phyloP scores from a whole-genome alignment of 345 rosid genomes.

The Cardamine chenopodiifolia region DNA sequence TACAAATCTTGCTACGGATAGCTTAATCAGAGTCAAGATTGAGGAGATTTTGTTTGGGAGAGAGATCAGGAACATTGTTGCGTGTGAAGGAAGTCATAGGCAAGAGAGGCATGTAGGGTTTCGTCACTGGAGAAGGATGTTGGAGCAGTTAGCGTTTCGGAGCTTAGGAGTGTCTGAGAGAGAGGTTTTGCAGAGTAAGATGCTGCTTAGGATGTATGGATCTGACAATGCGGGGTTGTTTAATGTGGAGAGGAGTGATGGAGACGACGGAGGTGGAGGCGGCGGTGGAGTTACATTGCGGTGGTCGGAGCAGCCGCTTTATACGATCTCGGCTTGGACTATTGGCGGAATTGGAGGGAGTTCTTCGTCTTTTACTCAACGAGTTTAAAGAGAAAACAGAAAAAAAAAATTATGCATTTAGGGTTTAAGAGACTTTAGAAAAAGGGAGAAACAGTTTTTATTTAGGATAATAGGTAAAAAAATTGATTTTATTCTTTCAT shows the following conservation, averaged over 20 bases:
- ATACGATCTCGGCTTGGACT: slow-evolving; percentile 84
- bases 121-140: slow-evolving; percentile 64
- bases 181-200: slow-evolving; percentile 78
- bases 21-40: slow-evolving; percentile 65
- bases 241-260: slow-evolving; percentile 52
- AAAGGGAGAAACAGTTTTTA: not conserved
- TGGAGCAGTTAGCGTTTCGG: slow-evolving; percentile 85
- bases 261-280: slow-evolving; percentile 30
- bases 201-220: slow-evolving; percentile 87
- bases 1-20: slow-evolving; percentile 61
- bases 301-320: slow-evolving; percentile 86
- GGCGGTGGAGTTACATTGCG: slow-evolving; percentile 61
- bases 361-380: slow-evolving; percentile 59
- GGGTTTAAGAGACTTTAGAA: slow-evolving; percentile 17
- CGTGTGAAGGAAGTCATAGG: slow-evolving; percentile 92
- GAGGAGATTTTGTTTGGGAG: slow-evolving; percentile 86
- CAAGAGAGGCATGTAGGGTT: slow-evolving; percentile 77
- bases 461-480: not conserved
- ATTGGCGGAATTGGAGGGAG: slow-evolving; percentile 53
- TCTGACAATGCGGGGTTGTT: slow-evolving; percentile 43
- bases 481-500: slow-evolving; percentile 39
- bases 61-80: slow-evolving; percentile 79
- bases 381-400: slow-evolving; percentile 12
- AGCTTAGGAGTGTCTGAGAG: slow-evolving; percentile 62
- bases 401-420: not conserved